Conservation (phyloP, 768 basidiomycete species). For the Lentinus brumalis region DNA sequence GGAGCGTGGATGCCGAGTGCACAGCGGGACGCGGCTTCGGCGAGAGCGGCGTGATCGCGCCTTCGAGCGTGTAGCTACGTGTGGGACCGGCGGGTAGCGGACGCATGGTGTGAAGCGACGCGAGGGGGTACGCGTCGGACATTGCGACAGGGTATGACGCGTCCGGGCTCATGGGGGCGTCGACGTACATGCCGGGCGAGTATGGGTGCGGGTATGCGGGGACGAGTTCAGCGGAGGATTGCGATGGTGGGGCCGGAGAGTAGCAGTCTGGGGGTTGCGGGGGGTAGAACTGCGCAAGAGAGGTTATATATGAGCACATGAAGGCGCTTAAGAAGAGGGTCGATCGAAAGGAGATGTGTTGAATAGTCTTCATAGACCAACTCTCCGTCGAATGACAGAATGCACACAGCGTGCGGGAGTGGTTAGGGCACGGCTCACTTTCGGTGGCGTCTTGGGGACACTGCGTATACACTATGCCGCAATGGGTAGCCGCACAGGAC, state of each 20-base stretch:
- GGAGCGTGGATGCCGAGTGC: neutral
- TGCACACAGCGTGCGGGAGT: no score
- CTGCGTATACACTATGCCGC: no score
- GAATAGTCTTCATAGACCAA: no score
- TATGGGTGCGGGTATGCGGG: neutral
- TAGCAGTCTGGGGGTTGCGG: neutral
- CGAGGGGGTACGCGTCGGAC: neutral
- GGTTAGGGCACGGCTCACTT: no score
- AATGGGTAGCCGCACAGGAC: no score
- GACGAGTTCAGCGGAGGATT: neutral
- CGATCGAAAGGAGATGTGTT: neutral
- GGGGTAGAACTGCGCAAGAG: neutral
- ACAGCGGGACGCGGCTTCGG: constrained; percentile 1
- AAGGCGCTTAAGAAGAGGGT: neutral
- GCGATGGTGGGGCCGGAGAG: constrained; percentile 5
- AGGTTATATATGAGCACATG: neutral
- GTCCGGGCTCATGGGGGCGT: neutral
- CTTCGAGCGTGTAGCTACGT: constrained; percentile 23
- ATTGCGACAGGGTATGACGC: neutral
- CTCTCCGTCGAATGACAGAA: no score
- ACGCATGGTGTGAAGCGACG: neutral
- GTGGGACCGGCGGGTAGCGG: constrained; percentile 1
- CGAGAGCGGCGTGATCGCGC: constrained; percentile 20
- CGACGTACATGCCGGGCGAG: neutral
- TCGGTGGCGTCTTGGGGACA: no score